Evolutionary conservation across 305 asterid species (phyloP).

Genomic region (Rubia tinctorum): DNA sequence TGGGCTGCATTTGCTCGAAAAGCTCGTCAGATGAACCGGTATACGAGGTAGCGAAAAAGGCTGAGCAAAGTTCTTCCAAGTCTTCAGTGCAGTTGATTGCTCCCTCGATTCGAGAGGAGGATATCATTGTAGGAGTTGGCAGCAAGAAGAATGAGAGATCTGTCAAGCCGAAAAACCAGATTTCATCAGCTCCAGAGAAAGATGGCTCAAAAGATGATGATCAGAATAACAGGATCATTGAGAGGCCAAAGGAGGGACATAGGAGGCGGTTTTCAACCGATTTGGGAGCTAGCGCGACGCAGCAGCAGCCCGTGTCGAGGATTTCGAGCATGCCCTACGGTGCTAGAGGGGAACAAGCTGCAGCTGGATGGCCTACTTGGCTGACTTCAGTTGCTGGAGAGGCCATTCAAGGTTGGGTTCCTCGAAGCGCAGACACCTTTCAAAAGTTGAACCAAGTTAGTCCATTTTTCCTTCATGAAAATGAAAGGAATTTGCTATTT

Average conservation of each 20-base stretch:
- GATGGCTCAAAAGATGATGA: conserved; percentile 64
- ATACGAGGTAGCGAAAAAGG: conserved; percentile 32
- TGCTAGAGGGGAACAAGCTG: conserved; percentile 45
- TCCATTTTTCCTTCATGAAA: conserved; percentile 9
- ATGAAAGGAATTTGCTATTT: not conserved
- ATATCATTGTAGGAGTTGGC: conserved; percentile 23
- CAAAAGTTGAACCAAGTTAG: conserved; percentile 73
- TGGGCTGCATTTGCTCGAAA: conserved; percentile 93
- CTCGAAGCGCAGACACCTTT: conserved; percentile 81
- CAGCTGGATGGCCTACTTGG: conserved; percentile 95
- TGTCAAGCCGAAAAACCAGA: conserved; percentile 28
- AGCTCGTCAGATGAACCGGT: conserved; percentile 33
- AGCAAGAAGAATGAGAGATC: conserved; percentile 37
- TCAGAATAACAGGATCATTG: conserved; percentile 41
- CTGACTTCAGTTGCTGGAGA: conserved; percentile 83
- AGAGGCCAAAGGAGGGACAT: conserved; percentile 67
- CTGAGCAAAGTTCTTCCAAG: conserved; percentile 33
- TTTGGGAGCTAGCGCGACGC: conserved; percentile 30
- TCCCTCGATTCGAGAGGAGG: conserved; percentile 51
- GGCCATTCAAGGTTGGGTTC: conserved; percentile 85
- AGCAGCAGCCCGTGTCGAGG: conserved; percentile 37
- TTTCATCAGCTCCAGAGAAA: conserved; percentile 14
- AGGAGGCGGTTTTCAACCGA: conserved; percentile 58
- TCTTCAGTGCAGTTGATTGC: conserved; percentile 46
- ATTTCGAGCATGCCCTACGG: conserved; percentile 51